Base-by-base conservation (phyloP, 2,329 filamentous ascomycete genomes). In the Laburnicola sp. region DNA sequence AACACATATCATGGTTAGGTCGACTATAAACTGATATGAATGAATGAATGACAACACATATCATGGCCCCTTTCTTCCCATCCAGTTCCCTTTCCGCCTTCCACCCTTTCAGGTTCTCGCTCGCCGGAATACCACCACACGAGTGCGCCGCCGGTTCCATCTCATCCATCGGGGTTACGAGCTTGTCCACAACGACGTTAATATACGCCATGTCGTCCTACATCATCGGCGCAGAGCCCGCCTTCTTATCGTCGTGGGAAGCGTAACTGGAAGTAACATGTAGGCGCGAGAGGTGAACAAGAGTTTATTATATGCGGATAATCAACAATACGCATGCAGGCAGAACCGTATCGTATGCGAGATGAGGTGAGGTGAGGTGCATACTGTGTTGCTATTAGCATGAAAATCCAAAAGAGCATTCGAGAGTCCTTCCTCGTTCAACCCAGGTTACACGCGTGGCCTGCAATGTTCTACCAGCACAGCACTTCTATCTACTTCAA, bases 71-170 rank as follows among this genome's bases (percentile, higher is more conserved):
- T 22, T 59, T 58, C 47, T 68, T 67, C 0, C 69, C 69, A 30
- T 60, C 48, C 41, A 48, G 48, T 37, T 54, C 46, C 25, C 65
- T 58, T 31, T 68, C 68, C 37, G 56, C 57, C 40, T 63, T 63
- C 6, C 73, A 21, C 1, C 66, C 65, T 42, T 72, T 64, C 8
- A 65, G 38, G 28, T 53, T 57, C 40, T 73, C 57, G 6, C 60
- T 67, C 4, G 60, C 62, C 0, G 65, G 63, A 34, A 71, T 44
- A 2, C 70, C 74, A 21, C 71, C 65, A 53, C 74, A 75, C 5
- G 71, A 75, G 51, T 76, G 74, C 42, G 63, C 65, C 4, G 73
- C 49, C 8, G 76, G 34, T 3, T 75, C 55, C 16, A 75, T 57
- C 21, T 75, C 66, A 46, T 71, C 69, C 11, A 65, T 72, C 39